Evolutionary conservation across 2,329 filamentous ascomycete species (phyloP), one percentile per base, ranked within the genome.

Genomic region (Fusarium guadeloupense): DNA sequence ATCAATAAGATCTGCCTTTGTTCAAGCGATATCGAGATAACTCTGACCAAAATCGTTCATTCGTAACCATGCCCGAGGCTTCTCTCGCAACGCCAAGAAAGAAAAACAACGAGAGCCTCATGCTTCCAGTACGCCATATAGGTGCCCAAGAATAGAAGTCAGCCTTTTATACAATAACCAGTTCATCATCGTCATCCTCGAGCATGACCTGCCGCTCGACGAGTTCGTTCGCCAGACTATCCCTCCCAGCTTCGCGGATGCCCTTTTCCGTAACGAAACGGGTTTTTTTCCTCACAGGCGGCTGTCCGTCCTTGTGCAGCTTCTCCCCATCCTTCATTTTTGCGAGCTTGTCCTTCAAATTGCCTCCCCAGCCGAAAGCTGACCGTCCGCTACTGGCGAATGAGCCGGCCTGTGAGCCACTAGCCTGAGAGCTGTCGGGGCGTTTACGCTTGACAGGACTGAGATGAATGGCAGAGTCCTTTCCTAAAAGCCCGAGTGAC

Each of bases 261-360:
- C 90, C 90, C 72, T 89, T 91, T 35, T 87, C 86, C 21, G 90
- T 92, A 34, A 93, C 83, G 70, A 93, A 93, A n/a, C 90, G 81
- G 45, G 90, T 93, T 81, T 91, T 92, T 76, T 92, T 89, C 64
- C 84, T 81, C 26, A 86, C 81, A 0, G 85, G 85, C 70, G 72
- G 70, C 26, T 70, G 68, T 23, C 66, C 67, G 40, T 71, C 68
- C 45, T 67, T 70, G 56, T 71, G 71, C 19, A 85, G 68, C 62
- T 78, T 82, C 72, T 86, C 84, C 3, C 85, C 85, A 5, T 86
- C 81, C 70, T 83, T 86, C 86, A 89, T 88, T 59, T 81, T 79
- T 4, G 81, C 73, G 21, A 89, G 76, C 74, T 88, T 88, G 34
- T 82, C 79, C 54, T 75, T 79, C 8, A 89, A 73, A 28, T 74